Evolutionary conservation across 1,284 basidiomycete genomes (phyloP).

Genomic region (Cronartium quercuum): DNA sequence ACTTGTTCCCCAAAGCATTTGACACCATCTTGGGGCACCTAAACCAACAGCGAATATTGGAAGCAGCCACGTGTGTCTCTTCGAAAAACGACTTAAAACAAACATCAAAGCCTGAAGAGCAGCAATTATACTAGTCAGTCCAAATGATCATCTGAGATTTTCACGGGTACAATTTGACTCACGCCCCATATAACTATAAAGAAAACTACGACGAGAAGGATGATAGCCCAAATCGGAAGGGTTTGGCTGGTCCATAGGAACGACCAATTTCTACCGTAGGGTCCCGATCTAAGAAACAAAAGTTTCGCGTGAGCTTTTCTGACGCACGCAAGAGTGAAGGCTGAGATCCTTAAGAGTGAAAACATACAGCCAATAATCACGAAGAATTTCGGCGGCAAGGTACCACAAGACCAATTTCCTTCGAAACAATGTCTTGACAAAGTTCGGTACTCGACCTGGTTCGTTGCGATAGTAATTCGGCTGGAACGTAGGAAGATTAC

Average conservation of each 20-base stretch:
- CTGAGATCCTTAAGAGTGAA: slow-evolving; percentile 37
- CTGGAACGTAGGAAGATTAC: neutral
- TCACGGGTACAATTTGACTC: slow-evolving; percentile 1
- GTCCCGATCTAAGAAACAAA: slow-evolving; percentile 23
- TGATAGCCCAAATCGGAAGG: slow-evolving; percentile 72
- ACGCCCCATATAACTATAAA: slow-evolving; percentile 77
- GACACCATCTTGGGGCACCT: slow-evolving; percentile 82
- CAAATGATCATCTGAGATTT: neutral
- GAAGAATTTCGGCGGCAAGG: slow-evolving; percentile 75
- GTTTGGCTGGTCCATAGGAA: slow-evolving; percentile 75
- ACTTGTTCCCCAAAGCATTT: slow-evolving; percentile 80
- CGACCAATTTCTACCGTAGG: slow-evolving; percentile 78
- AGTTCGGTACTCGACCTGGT: slow-evolving; percentile 85
- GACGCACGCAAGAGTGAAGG: neutral
- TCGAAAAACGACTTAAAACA: slow-evolving; percentile 74
- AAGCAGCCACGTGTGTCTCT: slow-evolving; percentile 85
- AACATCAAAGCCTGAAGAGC: slow-evolving; percentile 54
- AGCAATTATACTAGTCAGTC: neutral
- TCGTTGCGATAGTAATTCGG: slow-evolving; percentile 76
- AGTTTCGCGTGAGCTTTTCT: neutral
- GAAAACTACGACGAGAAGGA: slow-evolving; percentile 71
- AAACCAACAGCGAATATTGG: slow-evolving; percentile 88
- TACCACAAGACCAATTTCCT: slow-evolving; percentile 79
- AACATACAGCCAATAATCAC: slow-evolving; percentile 87
- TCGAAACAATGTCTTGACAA: slow-evolving; percentile 76